A percentile compares a stretch with the other conserved stretches of the same genome.
Conservation (phyloP, 1,284 basidiomycete species). For the Sparassis latifolia region DNA sequence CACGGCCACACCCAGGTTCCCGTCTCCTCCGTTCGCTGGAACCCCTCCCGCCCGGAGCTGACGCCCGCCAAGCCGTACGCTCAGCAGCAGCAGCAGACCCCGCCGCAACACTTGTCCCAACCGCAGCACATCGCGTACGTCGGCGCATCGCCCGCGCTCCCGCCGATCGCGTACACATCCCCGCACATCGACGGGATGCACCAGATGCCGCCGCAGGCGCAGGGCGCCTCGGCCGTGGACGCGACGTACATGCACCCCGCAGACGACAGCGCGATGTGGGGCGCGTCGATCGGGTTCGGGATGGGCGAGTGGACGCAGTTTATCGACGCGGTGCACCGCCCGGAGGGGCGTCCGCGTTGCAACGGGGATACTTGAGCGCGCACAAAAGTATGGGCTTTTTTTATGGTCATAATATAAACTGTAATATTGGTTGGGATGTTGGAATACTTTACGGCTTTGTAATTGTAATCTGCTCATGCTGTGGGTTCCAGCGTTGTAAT, state of each 20-base stretch:
- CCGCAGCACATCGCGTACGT: conserved; percentile 1
- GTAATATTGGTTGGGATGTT: too few relatives aligned
- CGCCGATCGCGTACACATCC: conserved; percentile 1
- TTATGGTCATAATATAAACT: too few relatives aligned
- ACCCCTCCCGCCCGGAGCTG: conserved; percentile 8
- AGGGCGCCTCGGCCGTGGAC: conserved; percentile 12
- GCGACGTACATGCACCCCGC: conserved; percentile 23
- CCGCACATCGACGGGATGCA: conserved; percentile 3
- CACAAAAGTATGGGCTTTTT: too few relatives aligned
- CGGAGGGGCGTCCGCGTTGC: conserved; percentile 10
- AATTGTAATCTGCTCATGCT: too few relatives aligned
- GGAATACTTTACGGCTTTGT: too few relatives aligned
- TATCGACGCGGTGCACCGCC: conserved; percentile 37
- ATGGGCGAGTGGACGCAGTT: conserved; percentile 39
- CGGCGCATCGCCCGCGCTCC: neutral
- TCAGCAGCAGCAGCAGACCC: conserved; percentile 6
- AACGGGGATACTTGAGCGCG: too few relatives aligned
- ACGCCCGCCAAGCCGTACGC: conserved; percentile 2
- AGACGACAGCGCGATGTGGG: conserved; percentile 34
- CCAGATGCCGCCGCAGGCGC: conserved; percentile 10
- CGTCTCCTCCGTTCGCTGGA: conserved; percentile 21
- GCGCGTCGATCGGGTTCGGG: conserved; percentile 33
- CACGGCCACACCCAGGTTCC: conserved; percentile 17
- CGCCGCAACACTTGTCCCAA: conserved; percentile 2
- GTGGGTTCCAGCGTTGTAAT: too few relatives aligned